These are phyloP conservation scores for Dactylellina drechsleri DNA, from an alignment of 2,329 filamentous ascomycete species.

Conservation along the genomic window DNA sequence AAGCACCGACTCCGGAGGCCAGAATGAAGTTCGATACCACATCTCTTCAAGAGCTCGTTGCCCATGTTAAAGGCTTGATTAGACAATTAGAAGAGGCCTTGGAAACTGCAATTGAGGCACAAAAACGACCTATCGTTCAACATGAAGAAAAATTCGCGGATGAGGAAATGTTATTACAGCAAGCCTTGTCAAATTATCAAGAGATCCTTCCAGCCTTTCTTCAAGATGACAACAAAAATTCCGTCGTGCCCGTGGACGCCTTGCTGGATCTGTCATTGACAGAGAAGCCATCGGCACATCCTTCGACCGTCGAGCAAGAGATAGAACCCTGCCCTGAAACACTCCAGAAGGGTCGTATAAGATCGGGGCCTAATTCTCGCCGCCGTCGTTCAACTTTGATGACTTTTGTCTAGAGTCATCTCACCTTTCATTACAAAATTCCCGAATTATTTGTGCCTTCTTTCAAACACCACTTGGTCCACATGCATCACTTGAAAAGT, in stretches of 20 bases:
- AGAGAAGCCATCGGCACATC: constrained; percentile 21
- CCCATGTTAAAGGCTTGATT: constrained; percentile 57
- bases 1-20: constrained; percentile 44
- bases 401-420: constrained; percentile 42
- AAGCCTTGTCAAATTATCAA: constrained; percentile 47
- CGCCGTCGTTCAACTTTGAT: constrained; percentile 52
- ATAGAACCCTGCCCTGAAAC: constrained; percentile 20
- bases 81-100: constrained; percentile 55
- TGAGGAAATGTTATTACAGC: constrained; percentile 40
- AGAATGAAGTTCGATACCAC: constrained; percentile 58
- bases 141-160: constrained; percentile 27
- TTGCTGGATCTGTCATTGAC: constrained; percentile 37
- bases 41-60: constrained; percentile 58
- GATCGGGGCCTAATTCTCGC: constrained; percentile 38
- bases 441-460: background rate
- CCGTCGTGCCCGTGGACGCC: constrained; percentile 40
- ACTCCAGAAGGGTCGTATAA: constrained; percentile 35
- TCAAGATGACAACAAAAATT: constrained; percentile 24
- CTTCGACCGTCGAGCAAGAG: constrained; percentile 22
- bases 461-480: background rate
- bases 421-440: background rate
- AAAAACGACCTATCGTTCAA: constrained; percentile 1
- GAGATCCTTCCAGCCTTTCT: constrained; percentile 51
- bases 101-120: constrained; percentile 34
- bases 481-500: constrained; percentile 28